Evolutionary conservation across 805 yeast genomes (phyloP).

Genomic region (Candida endomychidarum): DNA sequence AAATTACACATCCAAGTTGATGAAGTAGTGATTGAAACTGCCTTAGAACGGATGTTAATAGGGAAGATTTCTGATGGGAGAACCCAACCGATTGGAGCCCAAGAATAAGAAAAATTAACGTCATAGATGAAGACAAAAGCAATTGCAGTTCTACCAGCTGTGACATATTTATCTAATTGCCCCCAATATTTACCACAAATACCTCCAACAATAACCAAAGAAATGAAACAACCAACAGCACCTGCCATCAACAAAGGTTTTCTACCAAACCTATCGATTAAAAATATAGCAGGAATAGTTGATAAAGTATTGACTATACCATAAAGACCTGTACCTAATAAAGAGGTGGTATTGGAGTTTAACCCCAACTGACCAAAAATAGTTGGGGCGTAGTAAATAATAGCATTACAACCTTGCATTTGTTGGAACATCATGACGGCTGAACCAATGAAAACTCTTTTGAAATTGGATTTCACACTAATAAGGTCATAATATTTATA

Average conservation of each 20-base stretch:
- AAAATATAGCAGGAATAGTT: conserved; percentile 34
- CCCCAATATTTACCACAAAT: conserved; percentile 18
- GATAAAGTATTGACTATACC: conserved; percentile 34
- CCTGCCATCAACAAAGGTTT: conserved; percentile 33
- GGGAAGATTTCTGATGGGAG: conserved; percentile 41
- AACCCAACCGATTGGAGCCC: conserved; percentile 40
- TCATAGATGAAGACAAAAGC: conserved; percentile 32
- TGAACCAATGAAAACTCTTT: conserved; percentile 34
- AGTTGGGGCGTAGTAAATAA: conserved; percentile 35
- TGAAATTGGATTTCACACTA: conserved; percentile 19
- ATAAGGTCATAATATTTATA: conserved; percentile 15
- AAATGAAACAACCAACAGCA: conserved; percentile 30
- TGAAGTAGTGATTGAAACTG: conserved; percentile 38
- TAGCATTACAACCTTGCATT: conserved; percentile 25
- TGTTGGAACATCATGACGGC: conserved; percentile 32
- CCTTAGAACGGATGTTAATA: conserved; percentile 38
- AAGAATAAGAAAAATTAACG: conserved; percentile 31
- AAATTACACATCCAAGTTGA: conserved; percentile 40
- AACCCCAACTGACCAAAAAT: conserved; percentile 30
- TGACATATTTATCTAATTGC: conserved; percentile 14
- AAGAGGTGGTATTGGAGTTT: conserved; percentile 22
- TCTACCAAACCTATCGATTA: conserved; percentile 37
- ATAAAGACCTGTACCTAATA: conserved; percentile 30
- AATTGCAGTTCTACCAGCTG: conserved; percentile 34
- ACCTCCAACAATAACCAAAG: conserved; percentile 29